phyloP scores from a whole-genome alignment of 1,284 basidiomycete genomes.

The Waitea zeae region DNA sequence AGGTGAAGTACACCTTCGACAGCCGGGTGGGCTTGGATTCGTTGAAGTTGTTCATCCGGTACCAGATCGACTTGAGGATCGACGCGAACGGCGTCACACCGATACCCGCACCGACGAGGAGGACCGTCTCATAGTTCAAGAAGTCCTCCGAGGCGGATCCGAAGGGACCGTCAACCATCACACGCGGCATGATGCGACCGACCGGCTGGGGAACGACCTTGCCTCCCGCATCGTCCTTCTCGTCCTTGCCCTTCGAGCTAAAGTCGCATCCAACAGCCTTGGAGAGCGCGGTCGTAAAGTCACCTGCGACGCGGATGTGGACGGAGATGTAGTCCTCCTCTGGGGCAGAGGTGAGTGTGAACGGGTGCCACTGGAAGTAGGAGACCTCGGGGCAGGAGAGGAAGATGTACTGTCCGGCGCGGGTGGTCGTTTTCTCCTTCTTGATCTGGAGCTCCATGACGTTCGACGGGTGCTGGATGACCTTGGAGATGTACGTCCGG shows the following conservation, averaged over 20 bases:
- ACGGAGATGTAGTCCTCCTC: conserved; percentile 86
- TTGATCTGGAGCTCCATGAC: conserved; percentile 89
- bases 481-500: conserved; percentile 78
- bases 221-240: conserved; percentile 30
- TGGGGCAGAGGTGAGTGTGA: conserved; percentile 79
- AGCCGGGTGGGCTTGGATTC: conserved; percentile 54
- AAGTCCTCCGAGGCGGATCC: conserved; percentile 77
- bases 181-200: conserved; percentile 59
- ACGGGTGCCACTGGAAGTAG: conserved; percentile 91
- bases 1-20: conserved; percentile 75
- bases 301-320: conserved; percentile 75
- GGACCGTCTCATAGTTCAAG: conserved; percentile 69
- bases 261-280: conserved; percentile 75
- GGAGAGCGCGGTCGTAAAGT: conserved; percentile 72
- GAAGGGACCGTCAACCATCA: conserved; percentile 86
- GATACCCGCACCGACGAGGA: conserved; percentile 80
- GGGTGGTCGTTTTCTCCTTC: conserved; percentile 69
- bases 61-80: conserved; percentile 89
- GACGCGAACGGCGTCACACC: conserved; percentile 89
- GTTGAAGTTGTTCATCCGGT: conserved; percentile 75
- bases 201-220: conserved; percentile 45
- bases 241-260: conserved; percentile 28
- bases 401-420: conserved; percentile 83
- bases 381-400: conserved; percentile 73
- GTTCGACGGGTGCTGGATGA: conserved; percentile 82